Evolutionary conservation across 1,284 basidiomycete genomes (phyloP).

Genomic region (Leccinum holopus): DNA sequence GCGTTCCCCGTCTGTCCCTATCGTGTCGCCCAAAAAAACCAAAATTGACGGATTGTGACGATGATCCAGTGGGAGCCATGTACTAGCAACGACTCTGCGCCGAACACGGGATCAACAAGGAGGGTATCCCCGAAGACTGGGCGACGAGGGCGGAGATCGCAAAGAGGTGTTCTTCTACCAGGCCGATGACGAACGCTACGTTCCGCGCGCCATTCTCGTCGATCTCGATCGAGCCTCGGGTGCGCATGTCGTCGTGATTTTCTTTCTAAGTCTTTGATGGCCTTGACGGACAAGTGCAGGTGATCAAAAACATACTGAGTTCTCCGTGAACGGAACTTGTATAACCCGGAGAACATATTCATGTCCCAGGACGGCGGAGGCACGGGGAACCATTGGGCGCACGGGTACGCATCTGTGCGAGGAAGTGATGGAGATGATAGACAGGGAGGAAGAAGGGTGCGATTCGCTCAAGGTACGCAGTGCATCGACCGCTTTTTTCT

Average conservation of each 20-base stretch:
- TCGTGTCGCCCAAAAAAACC: slow-evolving; percentile 3
- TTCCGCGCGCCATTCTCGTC: slow-evolving; percentile 93
- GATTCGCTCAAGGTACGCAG: slow-evolving; percentile 88
- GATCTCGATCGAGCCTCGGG: slow-evolving; percentile 91
- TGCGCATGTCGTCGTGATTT: slow-evolving; percentile 40
- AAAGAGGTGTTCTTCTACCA: slow-evolving; percentile 99
- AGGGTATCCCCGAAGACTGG: slow-evolving; percentile 94
- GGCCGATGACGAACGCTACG: slow-evolving; percentile 99
- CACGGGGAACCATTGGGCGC: slow-evolving; percentile 95
- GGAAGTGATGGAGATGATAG: slow-evolving; percentile 99
- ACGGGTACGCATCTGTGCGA: slow-evolving; percentile 94
- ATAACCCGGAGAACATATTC: slow-evolving; percentile 99
- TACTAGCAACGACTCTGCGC: slow-evolving; percentile 97
- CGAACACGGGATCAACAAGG: slow-evolving; percentile 93
- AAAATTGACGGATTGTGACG: not conserved
- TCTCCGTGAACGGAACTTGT: slow-evolving; percentile 91
- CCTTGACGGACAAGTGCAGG: slow-evolving; percentile 48
- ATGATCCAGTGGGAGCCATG: slow-evolving; percentile 68
- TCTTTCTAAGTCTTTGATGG: not conserved
- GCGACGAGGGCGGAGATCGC: slow-evolving; percentile 90
- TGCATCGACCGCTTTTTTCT: not conserved
- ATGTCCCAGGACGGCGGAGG: slow-evolving; percentile 88
- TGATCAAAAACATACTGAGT: slow-evolving; percentile 92
- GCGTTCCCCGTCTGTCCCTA: slow-evolving; percentile 33
- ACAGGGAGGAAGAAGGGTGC: slow-evolving; percentile 97